Evolutionary conservation across 176 grass and related monocot genomes (phyloP), one percentile per base, ranked within the genome.

Genomic region (bread wheat (Triticum aestivum)): DNA sequence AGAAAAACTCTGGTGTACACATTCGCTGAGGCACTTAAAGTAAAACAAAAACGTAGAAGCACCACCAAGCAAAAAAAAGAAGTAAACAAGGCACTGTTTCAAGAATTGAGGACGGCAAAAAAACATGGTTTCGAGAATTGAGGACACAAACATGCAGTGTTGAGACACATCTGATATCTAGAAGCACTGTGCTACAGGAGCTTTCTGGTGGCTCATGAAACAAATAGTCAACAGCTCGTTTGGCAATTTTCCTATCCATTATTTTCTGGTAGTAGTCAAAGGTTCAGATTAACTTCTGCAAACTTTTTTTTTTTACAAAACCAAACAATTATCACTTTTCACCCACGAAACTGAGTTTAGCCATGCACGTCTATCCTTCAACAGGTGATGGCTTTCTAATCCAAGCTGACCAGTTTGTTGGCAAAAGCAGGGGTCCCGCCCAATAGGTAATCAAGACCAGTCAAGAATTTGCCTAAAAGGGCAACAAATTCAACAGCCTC

Each of bases 361-460:
- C 6, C 24, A 79, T 26, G 59, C 45, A 67, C 41, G 75, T n/a
- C 24, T 89, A 56, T 84, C 75, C 66, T 84, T 52, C 14, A 73
- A 68, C 9, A 27, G 59, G 32, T 4, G 13, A 58, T 34, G 23
- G n/a, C 65, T 68, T 58, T 23, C 33, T 66, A 77, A 85, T 84
- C 82, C 38, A 88, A 84, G 56, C 51, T 73, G 54, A 83, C 63
- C 37, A 90, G 82, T 84, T 88, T 82, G 39, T 42, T 83, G 71
- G 75, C 52, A 84, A 91, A 88, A 82, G 75, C 69, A 45, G 61
- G 74, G 30, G 62, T 63, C 88, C 38, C 18, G 71, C 33, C 45
- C 65, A 75, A 59, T 34, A 75, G 77, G 88, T 68, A 65, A 85
- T 29, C 14, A 88, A 59, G 6, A 80, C 30, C 65, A 71, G 33